Evolutionary conservation across 2,329 filamentous ascomycete genomes (phyloP).

Genomic region (Diaporthe eres): DNA sequence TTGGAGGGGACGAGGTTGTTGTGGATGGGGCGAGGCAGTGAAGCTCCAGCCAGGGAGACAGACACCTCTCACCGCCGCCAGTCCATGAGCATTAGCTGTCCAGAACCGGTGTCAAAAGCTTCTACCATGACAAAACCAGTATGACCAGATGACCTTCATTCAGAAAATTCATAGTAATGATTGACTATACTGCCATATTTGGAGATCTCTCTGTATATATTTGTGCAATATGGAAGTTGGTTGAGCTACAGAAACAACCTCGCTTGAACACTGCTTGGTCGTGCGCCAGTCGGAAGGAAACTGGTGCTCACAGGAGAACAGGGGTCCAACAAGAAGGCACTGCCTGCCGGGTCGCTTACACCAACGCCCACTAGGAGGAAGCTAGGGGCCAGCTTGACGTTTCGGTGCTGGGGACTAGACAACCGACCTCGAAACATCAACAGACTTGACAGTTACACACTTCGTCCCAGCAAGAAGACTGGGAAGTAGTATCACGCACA

Average conservation of each 20-base stretch:
- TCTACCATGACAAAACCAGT: not conserved
- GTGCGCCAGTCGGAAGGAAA: not conserved
- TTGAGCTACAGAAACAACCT: not conserved
- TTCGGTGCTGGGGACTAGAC: slow-evolving; percentile 17
- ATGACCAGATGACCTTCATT: not conserved
- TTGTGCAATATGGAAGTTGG: not conserved
- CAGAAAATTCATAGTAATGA: not conserved
- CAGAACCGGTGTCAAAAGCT: not conserved
- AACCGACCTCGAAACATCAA: slow-evolving; percentile 20
- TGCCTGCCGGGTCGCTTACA: slow-evolving; percentile 29
- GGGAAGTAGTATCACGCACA: not conserved
- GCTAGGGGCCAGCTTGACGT: slow-evolving; percentile 37
- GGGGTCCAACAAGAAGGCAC: slow-evolving; percentile 7
- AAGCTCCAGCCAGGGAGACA: slow-evolving; percentile 24
- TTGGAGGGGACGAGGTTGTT: not conserved
- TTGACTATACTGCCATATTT: not conserved
- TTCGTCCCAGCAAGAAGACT: slow-evolving; percentile 11
- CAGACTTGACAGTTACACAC: slow-evolving; percentile 3
- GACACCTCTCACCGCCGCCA: slow-evolving; percentile 17
- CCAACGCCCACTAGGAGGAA: not conserved
- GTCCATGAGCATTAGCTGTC: slow-evolving; percentile 5
- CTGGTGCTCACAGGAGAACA: not conserved
- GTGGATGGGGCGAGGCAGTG: slow-evolving; percentile 3
- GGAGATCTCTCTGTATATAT: not conserved
- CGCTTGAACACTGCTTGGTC: not conserved